phyloP scores from a whole-genome alignment of 495 filamentous ascomycete genomes.

The Cercophora newfieldiana region DNA sequence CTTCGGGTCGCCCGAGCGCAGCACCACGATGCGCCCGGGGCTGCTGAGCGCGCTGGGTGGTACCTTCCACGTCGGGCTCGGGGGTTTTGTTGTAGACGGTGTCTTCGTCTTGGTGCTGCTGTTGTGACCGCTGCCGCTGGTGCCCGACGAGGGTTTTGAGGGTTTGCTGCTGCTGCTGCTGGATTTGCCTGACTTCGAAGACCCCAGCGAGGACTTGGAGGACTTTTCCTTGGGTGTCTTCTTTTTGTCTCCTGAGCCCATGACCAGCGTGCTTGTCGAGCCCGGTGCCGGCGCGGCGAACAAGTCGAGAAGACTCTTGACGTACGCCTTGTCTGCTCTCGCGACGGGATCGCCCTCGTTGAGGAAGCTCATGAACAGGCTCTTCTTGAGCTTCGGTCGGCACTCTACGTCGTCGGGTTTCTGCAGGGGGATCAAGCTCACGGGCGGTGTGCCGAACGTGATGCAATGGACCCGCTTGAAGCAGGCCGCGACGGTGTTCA shows the following conservation, averaged over 20 bases:
- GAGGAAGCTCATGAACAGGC: slow-evolving; percentile 71
- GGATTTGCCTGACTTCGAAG: slow-evolving; percentile 32
- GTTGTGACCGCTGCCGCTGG: slow-evolving; percentile 8
- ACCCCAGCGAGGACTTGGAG: slow-evolving; percentile 32
- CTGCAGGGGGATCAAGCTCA: slow-evolving; percentile 66
- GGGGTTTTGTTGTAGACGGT: slow-evolving; percentile 13
- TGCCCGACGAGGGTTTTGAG: slow-evolving; percentile 17
- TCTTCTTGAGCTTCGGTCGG: slow-evolving; percentile 52
- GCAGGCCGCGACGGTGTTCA: slow-evolving; percentile 62
- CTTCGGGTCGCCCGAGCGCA: slow-evolving; percentile 48
- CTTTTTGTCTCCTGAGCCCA: slow-evolving; percentile 9
- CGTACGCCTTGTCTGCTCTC: slow-evolving; percentile 71
- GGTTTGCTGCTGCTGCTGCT: slow-evolving; percentile 27
- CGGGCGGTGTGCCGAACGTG: slow-evolving; percentile 77
- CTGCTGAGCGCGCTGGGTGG: slow-evolving; percentile 62
- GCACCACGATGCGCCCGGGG: slow-evolving; percentile 66
- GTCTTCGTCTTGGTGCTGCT: slow-evolving; percentile 20
- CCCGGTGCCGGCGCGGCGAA: slow-evolving; percentile 63
- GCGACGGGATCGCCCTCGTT: slow-evolving; percentile 85
- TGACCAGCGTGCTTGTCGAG: not conserved
- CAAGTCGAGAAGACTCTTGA: slow-evolving; percentile 68
- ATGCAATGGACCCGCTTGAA: slow-evolving; percentile 80
- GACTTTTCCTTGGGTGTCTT: slow-evolving; percentile 25
- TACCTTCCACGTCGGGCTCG: slow-evolving; percentile 56
- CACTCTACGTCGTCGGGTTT: slow-evolving; percentile 47